phyloP scores from a whole-genome alignment of 441 rosid species.

The Hypseocharis bilobata region DNA sequence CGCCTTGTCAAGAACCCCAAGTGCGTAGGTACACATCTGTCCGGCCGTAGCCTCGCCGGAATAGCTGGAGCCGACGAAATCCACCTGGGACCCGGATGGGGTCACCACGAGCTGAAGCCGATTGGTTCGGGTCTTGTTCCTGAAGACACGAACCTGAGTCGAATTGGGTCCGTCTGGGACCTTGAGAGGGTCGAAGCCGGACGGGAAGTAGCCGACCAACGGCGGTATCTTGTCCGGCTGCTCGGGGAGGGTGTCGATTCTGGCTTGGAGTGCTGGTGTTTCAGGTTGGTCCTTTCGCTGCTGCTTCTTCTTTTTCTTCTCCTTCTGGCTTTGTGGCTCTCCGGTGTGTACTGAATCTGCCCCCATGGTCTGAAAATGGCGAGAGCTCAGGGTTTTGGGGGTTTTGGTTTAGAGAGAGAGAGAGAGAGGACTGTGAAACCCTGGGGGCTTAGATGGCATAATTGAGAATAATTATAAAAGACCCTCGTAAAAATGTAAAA shows the following conservation, averaged over 20 bases:
- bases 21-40: conserved; percentile 53
- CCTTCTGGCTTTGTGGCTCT: not conserved
- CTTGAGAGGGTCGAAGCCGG: conserved; percentile 44
- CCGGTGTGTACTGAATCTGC: too few species aligned
- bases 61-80: conserved; percentile 64
- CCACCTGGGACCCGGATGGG: conserved; percentile 43
- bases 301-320: not conserved
- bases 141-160: conserved; percentile 41
- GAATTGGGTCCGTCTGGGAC: not conserved
- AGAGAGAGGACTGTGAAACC: too few species aligned
- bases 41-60: conserved; percentile 51
- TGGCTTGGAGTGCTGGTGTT: conserved; percentile 18
- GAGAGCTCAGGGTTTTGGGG: too few species aligned
- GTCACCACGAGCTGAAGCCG: conserved; percentile 63
- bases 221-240: conserved; percentile 43
- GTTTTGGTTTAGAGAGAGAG: not conserved
- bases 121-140: conserved; percentile 34
- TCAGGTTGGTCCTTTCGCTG: not conserved
- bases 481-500: too few species aligned
- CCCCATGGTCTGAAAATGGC: too few species aligned
- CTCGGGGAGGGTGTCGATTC: conserved; percentile 32
- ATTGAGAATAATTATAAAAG: too few species aligned
- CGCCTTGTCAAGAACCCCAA: conserved; percentile 66
- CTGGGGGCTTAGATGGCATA: too few species aligned
- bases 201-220: conserved; percentile 65